Base-by-base conservation (phyloP, 495 filamentous ascomycete species). In the Xylaria cubensis region DNA sequence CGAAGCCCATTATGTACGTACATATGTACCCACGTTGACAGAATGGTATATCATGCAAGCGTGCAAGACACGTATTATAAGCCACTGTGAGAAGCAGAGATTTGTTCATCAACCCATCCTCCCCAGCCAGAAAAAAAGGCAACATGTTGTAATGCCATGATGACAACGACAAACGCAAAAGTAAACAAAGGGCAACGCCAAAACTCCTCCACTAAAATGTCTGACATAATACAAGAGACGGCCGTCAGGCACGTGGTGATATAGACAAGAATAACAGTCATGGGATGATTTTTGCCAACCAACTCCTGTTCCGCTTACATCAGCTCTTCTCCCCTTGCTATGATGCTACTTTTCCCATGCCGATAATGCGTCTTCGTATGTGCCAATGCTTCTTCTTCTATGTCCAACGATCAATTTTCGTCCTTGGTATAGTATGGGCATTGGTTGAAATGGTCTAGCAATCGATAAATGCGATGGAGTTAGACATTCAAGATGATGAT, bases 311-410 rank as follows among this genome's bases (percentile, higher is more conserved):
- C 34, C 58, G 9, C 58, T 61, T 61, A 39, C 58, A 61, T 10
- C 32, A 61, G 44, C 61, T 64, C 65, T 63, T 44, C 56, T 36
- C 51, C 41, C 46, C 44, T 51, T 67, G 58, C 64, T 55, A 69
- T 65, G 32, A 73, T 73, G 64, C 71, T 69, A 39, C 44, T 69
- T 73, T 72, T 69, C 56, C 70, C 70, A 61, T 53, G 64, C 71
- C 71, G 56, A 36, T 67, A 73, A 73, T 73, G 71, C 71, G 55
- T 73, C 64, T 69, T 62, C 24, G n/a, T 55, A 51, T 61, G 55
- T 69, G 56, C 42, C 56, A 67, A 66, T 53, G 64, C 53, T 67
- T 58, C 61, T 64, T 56, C 53, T 56, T 67, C 63, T 72, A 72
- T 67, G 63, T 61, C 32, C 42, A 64, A 61, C 62, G 32, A 61